phyloP scores from a whole-genome alignment of 2,329 filamentous ascomycete species.

The Clarireedia homoeocarpa region DNA sequence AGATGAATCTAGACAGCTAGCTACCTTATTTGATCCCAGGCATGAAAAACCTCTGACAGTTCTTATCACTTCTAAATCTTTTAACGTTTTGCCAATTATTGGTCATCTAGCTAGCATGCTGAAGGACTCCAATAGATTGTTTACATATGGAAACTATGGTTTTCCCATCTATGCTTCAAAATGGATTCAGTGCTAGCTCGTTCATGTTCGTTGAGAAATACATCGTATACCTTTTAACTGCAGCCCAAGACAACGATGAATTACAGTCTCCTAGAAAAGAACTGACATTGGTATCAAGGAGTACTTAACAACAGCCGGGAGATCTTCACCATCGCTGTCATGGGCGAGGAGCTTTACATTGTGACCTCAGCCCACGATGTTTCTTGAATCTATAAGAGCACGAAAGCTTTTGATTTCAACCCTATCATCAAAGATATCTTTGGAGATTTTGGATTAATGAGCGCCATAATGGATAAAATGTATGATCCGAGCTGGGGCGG shows the following conservation, averaged over 20 bases:
- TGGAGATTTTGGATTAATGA: background rate
- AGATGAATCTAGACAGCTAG: background rate
- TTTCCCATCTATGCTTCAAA: background rate
- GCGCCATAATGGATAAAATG: background rate
- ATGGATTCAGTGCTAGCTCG: too few relatives aligned
- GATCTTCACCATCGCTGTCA: background rate
- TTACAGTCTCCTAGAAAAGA: too few relatives aligned
- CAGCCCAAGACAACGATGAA: too few relatives aligned
- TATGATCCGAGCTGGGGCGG: background rate
- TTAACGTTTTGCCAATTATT: background rate
- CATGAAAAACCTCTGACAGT: background rate
- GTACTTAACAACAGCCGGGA: background rate
- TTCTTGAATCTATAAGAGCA: background rate
- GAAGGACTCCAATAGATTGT: background rate
- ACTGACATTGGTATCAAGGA: background rate
- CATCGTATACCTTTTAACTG: too few relatives aligned
- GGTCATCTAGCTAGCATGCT: background rate
- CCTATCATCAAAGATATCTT: background rate
- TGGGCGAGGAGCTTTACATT: background rate
- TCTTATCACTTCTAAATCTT: background rate
- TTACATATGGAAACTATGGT: background rate
- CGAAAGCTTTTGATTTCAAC: background rate
- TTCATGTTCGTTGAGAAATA: too few relatives aligned
- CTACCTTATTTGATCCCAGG: background rate
- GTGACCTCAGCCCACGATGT: background rate